A percentile compares a stretch with the other conserved stretches of the same genome.
These are phyloP conservation scores for Agroathelia rolfsii DNA, from an alignment of 1,284 basidiomycete species.

Conservation along the genomic window DNA sequence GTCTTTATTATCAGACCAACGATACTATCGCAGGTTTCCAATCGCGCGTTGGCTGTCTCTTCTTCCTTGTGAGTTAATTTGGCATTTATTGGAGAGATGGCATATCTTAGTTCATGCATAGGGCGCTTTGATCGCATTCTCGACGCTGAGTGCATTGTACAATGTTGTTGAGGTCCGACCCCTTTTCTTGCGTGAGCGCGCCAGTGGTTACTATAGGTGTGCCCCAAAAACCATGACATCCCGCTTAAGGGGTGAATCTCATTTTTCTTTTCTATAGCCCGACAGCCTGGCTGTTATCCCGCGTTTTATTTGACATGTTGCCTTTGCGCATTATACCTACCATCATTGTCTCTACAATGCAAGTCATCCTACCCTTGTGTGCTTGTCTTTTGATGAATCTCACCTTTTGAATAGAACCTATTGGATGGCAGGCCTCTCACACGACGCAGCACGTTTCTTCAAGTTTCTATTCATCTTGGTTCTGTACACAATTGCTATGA, in stretches of 20 bases:
- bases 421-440: constrained; percentile 86
- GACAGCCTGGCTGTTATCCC: constrained; percentile 78
- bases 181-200: constrained; percentile 81
- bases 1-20: constrained; percentile 74
- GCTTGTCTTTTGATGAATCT: constrained; percentile 11
- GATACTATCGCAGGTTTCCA: constrained; percentile 86
- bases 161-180: constrained; percentile 75
- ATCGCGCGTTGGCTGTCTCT: constrained; percentile 80
- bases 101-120: constrained; percentile 19
- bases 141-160: constrained; percentile 77
- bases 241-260: not conserved
- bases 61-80: constrained; percentile 68
- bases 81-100: constrained; percentile 1
- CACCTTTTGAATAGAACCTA: constrained; percentile 46
- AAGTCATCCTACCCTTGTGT: constrained; percentile 14
- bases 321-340: constrained; percentile 80
- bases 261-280: constrained; percentile 36
- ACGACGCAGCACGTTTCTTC: constrained; percentile 63
- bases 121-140: constrained; percentile 83
- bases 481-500: constrained; percentile 72
- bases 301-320: constrained; percentile 77
- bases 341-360: constrained; percentile 75
- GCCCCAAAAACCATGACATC: constrained; percentile 11
- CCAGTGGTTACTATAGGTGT: constrained; percentile 70
- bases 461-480: constrained; percentile 75